Conservation (phyloP, 2,329 filamentous ascomycete species). For the Ceratocystis harringtonii region DNA sequence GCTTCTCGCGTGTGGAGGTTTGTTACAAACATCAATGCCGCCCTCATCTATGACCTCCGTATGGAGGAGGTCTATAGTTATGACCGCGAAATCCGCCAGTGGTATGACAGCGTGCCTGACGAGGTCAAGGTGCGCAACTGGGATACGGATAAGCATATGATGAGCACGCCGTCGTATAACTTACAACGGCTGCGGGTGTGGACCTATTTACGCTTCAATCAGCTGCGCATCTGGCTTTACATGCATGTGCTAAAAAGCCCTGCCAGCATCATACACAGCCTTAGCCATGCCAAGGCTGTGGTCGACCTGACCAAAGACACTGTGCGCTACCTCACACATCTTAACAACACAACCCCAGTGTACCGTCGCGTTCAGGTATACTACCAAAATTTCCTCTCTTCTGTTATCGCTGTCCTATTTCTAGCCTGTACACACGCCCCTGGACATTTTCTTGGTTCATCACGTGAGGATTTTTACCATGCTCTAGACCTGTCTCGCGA, state of each 20-base stretch:
- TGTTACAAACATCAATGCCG: slow-evolving; percentile 51
- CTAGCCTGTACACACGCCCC: slow-evolving; percentile 63
- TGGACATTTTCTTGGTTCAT: slow-evolving; percentile 50
- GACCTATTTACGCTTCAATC: slow-evolving; percentile 74
- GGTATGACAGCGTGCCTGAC: slow-evolving; percentile 63
- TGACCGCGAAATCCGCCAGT: slow-evolving; percentile 71
- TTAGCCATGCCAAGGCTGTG: slow-evolving; percentile 55
- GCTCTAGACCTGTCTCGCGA: slow-evolving; percentile 60
- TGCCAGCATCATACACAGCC: slow-evolving; percentile 65
- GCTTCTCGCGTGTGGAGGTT: slow-evolving; percentile 77
- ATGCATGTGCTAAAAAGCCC: slow-evolving; percentile 75
- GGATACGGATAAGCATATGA: slow-evolving; percentile 37
- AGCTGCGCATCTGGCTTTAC: slow-evolving; percentile 80
- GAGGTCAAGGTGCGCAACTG: slow-evolving; percentile 45
- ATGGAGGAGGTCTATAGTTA: slow-evolving; percentile 64
- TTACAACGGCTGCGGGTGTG: slow-evolving; percentile 64
- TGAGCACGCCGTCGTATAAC: slow-evolving; percentile 45
- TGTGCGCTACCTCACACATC: slow-evolving; percentile 52
- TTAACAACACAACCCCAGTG: slow-evolving; percentile 57
- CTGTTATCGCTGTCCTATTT: slow-evolving; percentile 60
- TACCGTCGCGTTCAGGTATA: slow-evolving; percentile 60
- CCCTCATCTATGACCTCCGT: slow-evolving; percentile 47
- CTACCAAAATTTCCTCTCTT: slow-evolving; percentile 68
- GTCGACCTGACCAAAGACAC: slow-evolving; percentile 66
- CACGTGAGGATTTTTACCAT: slow-evolving; percentile 65